Percentiles rank a stretch among this genome's conserved stretches.
Conservation (phyloP, 371 early-diverging fungal species). For the Rhizopus stolonifer region DNA sequence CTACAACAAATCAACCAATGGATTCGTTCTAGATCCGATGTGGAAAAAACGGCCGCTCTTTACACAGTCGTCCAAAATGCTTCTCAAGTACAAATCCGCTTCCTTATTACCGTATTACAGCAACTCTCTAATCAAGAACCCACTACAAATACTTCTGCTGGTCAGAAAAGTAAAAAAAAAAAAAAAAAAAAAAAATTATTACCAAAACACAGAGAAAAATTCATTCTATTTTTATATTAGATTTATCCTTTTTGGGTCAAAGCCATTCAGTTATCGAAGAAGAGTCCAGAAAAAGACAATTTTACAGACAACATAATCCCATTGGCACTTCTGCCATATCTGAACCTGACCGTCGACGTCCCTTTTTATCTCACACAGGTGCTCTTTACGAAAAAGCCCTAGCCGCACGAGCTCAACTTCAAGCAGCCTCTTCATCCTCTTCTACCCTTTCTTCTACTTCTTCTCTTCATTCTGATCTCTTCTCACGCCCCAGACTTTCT, state of each 20-base stretch:
- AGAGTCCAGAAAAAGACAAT: slow-evolving; percentile 34
- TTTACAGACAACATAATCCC: slow-evolving; percentile 31
- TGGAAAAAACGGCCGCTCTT: slow-evolving; percentile 90
- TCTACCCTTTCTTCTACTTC: slow-evolving; percentile 22
- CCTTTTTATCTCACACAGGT: slow-evolving; percentile 28
- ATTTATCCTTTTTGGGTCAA: neutral
- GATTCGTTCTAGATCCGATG: slow-evolving; percentile 89
- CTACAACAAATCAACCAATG: slow-evolving; percentile 92
- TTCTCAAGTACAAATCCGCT: slow-evolving; percentile 90
- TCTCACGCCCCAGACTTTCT: no score
- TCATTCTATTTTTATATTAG: slow-evolving; percentile 3
- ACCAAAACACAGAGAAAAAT: neutral
- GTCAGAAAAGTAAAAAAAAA: no score
- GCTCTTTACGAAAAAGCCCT: slow-evolving; percentile 46
- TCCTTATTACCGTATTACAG: slow-evolving; percentile 89
- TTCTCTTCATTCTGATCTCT: slow-evolving; percentile 11
- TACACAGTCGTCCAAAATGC: slow-evolving; percentile 90
- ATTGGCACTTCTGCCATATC: slow-evolving; percentile 36
- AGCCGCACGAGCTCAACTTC: slow-evolving; percentile 42
- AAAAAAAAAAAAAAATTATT: slow-evolving; percentile 61
- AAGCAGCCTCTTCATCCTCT: slow-evolving; percentile 19
- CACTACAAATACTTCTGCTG: slow-evolving; percentile 53
- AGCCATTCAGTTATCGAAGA: slow-evolving; percentile 18
- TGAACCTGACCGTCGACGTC: slow-evolving; percentile 43
- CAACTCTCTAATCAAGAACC: slow-evolving; percentile 81